These are phyloP conservation scores for barley (Hordeum vulgare) DNA, from an alignment of 176 grass and related monocot species.

Conservation along the genomic window DNA sequence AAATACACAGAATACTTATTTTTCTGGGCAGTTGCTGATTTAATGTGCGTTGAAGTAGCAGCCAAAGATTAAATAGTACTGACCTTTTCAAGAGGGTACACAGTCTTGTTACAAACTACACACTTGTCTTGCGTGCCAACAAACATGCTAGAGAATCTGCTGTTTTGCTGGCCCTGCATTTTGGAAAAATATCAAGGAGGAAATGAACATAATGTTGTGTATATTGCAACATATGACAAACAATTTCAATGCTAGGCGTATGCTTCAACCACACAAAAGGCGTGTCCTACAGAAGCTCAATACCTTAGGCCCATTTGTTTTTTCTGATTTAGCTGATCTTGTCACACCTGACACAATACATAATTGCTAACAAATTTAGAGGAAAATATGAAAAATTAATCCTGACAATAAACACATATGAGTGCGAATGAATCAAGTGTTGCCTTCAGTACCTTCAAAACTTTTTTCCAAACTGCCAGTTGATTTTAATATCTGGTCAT, in stretches of 20 bases:
- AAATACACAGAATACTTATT: neutral
- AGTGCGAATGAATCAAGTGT: neutral
- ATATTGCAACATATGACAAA: neutral
- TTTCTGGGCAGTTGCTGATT: neutral
- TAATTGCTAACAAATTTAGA: neutral
- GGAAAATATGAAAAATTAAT: neutral
- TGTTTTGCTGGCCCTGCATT: conserved; percentile 51
- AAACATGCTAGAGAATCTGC: conserved; percentile 80
- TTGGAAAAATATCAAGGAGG: conserved; percentile 8
- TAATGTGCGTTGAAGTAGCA: conserved; percentile 2
- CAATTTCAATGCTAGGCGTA: neutral
- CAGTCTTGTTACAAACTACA: conserved; percentile 80
- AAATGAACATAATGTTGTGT: neutral
- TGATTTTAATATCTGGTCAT: conserved; percentile 91
- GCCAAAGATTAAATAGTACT: conserved; percentile 5
- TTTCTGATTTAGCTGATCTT: conserved; percentile 64
- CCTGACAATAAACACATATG: neutral
- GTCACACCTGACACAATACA: conserved; percentile 45
- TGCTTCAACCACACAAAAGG: neutral
- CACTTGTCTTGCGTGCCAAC: conserved; percentile 94
- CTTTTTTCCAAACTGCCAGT: conserved; percentile 99
- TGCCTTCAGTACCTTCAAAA: conserved; percentile 76
- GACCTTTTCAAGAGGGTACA: conserved; percentile 93
- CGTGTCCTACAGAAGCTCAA: neutral
- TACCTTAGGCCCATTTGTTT: conserved; percentile 69